Percentiles rank a stretch among this genome's conserved stretches.
These are phyloP conservation scores for Crithidia fasciculata DNA, from an alignment of 208 protist species.

Conservation along the genomic window DNA sequence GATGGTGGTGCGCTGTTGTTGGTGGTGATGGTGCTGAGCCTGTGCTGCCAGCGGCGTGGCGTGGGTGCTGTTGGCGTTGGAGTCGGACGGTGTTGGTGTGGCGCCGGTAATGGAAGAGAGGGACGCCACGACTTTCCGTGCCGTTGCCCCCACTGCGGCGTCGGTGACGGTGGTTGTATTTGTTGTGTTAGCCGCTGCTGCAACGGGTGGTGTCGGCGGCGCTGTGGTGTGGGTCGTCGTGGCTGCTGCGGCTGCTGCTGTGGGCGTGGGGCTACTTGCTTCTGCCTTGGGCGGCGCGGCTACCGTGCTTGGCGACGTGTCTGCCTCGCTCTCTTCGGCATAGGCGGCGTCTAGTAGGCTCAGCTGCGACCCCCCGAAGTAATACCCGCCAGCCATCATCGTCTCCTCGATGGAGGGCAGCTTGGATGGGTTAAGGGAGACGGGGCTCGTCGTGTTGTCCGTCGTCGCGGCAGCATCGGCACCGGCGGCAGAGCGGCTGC, in stretches of 20 bases:
- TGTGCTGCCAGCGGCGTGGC: not conserved
- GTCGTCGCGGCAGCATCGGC: too few relatives aligned
- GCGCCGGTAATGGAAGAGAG: not conserved
- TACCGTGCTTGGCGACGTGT: not conserved
- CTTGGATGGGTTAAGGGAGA: not conserved
- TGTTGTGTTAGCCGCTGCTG: not conserved
- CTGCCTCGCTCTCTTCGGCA: not conserved
- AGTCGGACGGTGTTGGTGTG: slow-evolving; percentile 6
- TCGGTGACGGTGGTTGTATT: not conserved
- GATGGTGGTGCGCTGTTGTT: too few relatives aligned
- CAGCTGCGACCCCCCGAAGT: not conserved
- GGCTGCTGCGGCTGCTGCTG: not conserved
- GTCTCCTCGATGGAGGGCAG: slow-evolving; percentile 3
- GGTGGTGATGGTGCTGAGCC: too few relatives aligned
- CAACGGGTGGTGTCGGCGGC: not conserved
- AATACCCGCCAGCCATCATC: slow-evolving; percentile 18
- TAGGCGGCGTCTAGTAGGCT: not conserved
- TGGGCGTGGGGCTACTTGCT: not conserved
- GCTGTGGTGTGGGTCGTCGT: not conserved
- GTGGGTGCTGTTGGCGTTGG: not conserved
- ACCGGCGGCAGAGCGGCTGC: too few relatives aligned
- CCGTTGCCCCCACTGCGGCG: not conserved
- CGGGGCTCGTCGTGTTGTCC: not conserved
- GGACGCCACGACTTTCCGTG: not conserved
- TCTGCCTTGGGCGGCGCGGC: not conserved